A percentile compares a stretch with the other conserved stretches of the same genome.
These are phyloP conservation scores for Nannochloropsis gaditana DNA, from an alignment of 108 stramenopile species.

Conservation along the genomic window DNA sequence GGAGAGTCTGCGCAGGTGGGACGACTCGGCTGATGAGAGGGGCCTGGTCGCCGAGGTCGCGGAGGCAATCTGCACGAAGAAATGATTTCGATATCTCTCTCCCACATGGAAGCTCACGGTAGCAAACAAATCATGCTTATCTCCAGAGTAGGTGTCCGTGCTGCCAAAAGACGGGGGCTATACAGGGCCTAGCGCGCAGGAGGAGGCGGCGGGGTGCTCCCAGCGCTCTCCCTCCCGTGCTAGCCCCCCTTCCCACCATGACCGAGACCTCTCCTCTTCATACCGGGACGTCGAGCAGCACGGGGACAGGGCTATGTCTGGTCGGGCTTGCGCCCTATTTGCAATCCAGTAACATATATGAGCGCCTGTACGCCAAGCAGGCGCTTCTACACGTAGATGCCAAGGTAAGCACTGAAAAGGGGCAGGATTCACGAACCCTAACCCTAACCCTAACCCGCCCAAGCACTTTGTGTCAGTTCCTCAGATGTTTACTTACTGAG, in stretches of 20 bases:
- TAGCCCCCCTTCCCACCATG: background rate
- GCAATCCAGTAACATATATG: background rate
- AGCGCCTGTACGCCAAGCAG: slow-evolving; percentile 13
- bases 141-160: too few species aligned
- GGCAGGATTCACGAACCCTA: background rate
- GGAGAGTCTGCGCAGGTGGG: background rate
- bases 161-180: background rate
- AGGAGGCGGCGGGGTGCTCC: slow-evolving; percentile 3
- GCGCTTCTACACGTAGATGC: background rate
- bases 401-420: background rate
- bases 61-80: too few species aligned
- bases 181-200: background rate
- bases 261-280: background rate
- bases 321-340: slow-evolving; percentile 2
- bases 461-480: too few species aligned
- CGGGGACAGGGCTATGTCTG: background rate
- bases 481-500: too few species aligned
- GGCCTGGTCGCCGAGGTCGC: too few species aligned
- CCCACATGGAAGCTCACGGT: too few species aligned
- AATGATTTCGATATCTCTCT: too few species aligned
- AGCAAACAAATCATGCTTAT: too few species aligned
- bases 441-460: too few species aligned
- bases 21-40: too few species aligned
- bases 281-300: background rate
- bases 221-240: background rate